Conservation (phyloP, 352 stramenopile genomes). For the Thalassiosira oceanica region DNA sequence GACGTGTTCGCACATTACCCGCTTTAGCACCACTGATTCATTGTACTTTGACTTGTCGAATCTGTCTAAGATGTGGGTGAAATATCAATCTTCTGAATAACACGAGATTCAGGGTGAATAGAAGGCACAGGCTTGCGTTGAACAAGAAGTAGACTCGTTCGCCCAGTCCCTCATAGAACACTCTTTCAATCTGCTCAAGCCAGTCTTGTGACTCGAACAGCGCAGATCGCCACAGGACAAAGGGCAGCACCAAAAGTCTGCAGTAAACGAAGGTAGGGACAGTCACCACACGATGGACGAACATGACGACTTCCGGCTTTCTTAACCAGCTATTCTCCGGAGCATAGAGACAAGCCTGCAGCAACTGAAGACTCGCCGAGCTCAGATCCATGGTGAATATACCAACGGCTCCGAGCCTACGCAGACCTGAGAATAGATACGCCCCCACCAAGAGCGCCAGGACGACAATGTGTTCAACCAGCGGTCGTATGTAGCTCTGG, state of each 20-base stretch:
- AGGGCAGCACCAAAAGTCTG: slow-evolving; percentile 69
- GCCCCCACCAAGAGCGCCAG: slow-evolving; percentile 50
- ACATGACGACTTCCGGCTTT: slow-evolving; percentile 22
- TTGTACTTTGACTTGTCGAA: too few species aligned
- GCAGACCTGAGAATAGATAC: slow-evolving; percentile 69
- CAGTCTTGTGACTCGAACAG: slow-evolving; percentile 67
- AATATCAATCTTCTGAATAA: slow-evolving; percentile 58
- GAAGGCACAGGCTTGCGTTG: slow-evolving; percentile 55
- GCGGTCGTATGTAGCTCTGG: slow-evolving; percentile 45
- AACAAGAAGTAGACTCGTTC: slow-evolving; percentile 43
- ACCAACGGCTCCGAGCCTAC: slow-evolving; percentile 58
- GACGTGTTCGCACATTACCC: too few species aligned
- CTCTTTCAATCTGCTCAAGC: slow-evolving; percentile 74
- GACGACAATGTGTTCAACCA: slow-evolving; percentile 63
- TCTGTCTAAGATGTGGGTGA: slow-evolving; percentile 45
- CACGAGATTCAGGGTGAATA: slow-evolving; percentile 59
- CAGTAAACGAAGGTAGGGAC: slow-evolving; percentile 68
- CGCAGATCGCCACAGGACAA: slow-evolving; percentile 63
- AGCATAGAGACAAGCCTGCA: slow-evolving; percentile 73
- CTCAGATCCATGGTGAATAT: slow-evolving; percentile 74
- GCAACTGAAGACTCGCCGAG: slow-evolving; percentile 61
- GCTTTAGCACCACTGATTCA: too few species aligned
- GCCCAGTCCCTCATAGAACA: slow-evolving; percentile 48
- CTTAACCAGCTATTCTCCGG: slow-evolving; percentile 30
- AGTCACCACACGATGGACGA: slow-evolving; percentile 54